phyloP scores from a whole-genome alignment of 2,329 filamentous ascomycete genomes.

The Coleophoma cylindrospora region DNA sequence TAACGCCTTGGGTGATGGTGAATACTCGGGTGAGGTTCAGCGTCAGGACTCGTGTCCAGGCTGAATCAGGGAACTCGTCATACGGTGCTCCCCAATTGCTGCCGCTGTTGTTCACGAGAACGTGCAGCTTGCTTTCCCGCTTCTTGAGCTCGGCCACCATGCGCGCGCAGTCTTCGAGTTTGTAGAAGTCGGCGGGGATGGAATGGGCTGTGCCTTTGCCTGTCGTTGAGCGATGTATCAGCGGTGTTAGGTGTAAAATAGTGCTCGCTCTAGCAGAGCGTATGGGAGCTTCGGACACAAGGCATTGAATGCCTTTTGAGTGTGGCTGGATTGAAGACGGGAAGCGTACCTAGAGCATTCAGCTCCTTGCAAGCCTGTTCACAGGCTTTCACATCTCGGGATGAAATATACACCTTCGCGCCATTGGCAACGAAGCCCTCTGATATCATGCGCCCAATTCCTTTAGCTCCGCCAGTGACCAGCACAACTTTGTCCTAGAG shows the following conservation, averaged over 20 bases:
- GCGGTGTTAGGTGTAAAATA: too few species aligned
- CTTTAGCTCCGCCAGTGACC: slow-evolving; percentile 54
- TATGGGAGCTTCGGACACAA: too few species aligned
- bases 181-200: slow-evolving; percentile 57
- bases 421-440: slow-evolving; percentile 61
- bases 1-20: slow-evolving; percentile 58
- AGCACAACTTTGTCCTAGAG: slow-evolving; percentile 48
- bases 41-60: slow-evolving; percentile 54
- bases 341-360: slow-evolving; percentile 40
- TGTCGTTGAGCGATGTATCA: slow-evolving; percentile 4
- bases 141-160: slow-evolving; percentile 52
- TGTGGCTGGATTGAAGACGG: too few species aligned
- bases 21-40: slow-evolving; percentile 60
- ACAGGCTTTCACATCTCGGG: slow-evolving; percentile 56
- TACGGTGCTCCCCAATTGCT: slow-evolving; percentile 59
- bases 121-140: slow-evolving; percentile 48
- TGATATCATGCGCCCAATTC: slow-evolving; percentile 64
- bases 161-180: slow-evolving; percentile 51
- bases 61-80: slow-evolving; percentile 51
- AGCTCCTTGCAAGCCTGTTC: slow-evolving; percentile 53
- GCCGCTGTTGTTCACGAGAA: slow-evolving; percentile 63
- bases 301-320: too few species aligned
- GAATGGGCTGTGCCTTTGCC: slow-evolving; percentile 50
- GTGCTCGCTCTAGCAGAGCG: too few species aligned
- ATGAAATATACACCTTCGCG: slow-evolving; percentile 66